Evolutionary conservation across 2,329 filamentous ascomycete genomes (phyloP).

Genomic region (Metarhizium anisopliae): DNA sequence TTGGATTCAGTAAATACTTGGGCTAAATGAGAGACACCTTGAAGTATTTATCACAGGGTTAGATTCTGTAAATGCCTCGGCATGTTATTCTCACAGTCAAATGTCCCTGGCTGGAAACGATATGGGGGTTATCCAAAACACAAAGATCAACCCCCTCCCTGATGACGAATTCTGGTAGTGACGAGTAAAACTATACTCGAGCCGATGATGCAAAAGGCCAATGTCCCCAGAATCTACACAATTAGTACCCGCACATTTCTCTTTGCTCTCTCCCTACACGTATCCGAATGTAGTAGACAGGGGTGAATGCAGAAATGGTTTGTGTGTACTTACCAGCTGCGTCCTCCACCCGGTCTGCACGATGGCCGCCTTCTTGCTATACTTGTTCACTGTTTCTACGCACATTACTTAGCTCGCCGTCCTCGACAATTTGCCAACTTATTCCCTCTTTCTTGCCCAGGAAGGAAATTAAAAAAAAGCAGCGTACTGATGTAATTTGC

Average conservation of each 20-base stretch:
- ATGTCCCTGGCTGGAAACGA: no score
- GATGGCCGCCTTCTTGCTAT: constrained; percentile 67
- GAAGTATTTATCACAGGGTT: no score
- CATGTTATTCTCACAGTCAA: no score
- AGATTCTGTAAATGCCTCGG: no score
- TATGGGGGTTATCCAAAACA: no score
- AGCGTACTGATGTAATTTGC: constrained; percentile 73
- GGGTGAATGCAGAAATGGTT: no score
- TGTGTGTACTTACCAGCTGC: constrained; percentile 52
- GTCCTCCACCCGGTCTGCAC: constrained; percentile 95
- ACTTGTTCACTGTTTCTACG: constrained; percentile 64
- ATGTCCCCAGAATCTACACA: constrained; percentile 48
- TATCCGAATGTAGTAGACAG: no score
- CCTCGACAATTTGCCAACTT: background rate
- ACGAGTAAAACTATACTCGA: constrained; percentile 56
- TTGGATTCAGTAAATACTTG: no score
- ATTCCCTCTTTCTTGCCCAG: no score
- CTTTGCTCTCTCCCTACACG: no score
- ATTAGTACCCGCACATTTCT: background rate
- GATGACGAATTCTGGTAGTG: constrained; percentile 22
- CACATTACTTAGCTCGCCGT: background rate
- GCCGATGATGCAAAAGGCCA: constrained; percentile 54
- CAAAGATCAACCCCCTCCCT: background rate
- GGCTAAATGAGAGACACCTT: no score
- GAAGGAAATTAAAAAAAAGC: background rate